Evolutionary conservation across 768 basidiomycete species (phyloP).

Genomic region (Sporobolomyces phaffii): DNA sequence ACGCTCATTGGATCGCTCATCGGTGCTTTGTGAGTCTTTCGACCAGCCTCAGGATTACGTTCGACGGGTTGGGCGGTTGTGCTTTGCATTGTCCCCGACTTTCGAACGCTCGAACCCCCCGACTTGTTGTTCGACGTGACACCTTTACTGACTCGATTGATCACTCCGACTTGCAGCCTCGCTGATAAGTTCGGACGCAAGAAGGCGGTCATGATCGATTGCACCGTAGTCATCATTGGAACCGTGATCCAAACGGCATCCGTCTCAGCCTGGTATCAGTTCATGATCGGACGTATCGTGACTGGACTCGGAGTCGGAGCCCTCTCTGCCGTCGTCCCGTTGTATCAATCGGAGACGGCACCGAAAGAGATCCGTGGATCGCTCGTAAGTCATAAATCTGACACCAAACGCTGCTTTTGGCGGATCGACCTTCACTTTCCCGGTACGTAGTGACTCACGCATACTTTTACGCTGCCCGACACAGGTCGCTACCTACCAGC

Average conservation of each 20-base stretch:
- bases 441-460: too few species aligned
- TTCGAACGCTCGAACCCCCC: too few species aligned
- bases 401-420: too few species aligned
- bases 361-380: conserved; percentile 67
- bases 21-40: conserved; percentile 56
- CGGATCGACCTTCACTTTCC: too few species aligned
- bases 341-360: conserved; percentile 68
- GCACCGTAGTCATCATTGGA: conserved; percentile 57
- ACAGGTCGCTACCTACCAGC: conserved; percentile 43
- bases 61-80: too few species aligned
- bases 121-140: too few species aligned
- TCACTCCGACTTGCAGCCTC: too few species aligned
- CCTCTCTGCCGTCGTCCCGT: conserved; percentile 62
- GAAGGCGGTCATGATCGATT: conserved; percentile 61
- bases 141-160: too few species aligned
- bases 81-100: too few species aligned
- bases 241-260: conserved; percentile 56
- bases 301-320: conserved; percentile 65
- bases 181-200: conserved; percentile 64
- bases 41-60: too few species aligned
- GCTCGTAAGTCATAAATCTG: conserved; percentile 15
- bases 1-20: conserved; percentile 60
- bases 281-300: conserved; percentile 53
- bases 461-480: too few species aligned
- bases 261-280: conserved; percentile 58